phyloP scores from a whole-genome alignment of 2,329 filamentous ascomycete genomes.

The Didymosphaeria variabile region DNA sequence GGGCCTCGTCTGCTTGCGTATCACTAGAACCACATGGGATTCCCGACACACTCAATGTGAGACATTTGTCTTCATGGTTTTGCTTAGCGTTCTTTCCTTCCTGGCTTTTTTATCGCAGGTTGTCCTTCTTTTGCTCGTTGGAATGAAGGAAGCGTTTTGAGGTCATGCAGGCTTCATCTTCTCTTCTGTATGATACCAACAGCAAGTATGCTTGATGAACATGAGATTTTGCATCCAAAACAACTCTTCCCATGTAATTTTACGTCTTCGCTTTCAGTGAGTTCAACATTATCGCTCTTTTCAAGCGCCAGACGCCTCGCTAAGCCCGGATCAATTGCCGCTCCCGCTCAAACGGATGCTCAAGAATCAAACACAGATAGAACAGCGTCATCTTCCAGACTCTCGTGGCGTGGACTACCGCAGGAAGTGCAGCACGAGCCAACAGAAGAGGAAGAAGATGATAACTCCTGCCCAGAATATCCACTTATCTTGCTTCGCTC shows the following conservation, averaged over 20 bases:
- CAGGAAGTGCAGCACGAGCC: constrained; percentile 86
- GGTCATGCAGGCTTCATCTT: too few species aligned
- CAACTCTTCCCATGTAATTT: too few species aligned
- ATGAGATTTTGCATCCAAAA: too few species aligned
- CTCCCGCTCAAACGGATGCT: not conserved
- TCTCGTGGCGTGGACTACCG: constrained; percentile 47
- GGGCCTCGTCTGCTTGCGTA: not conserved
- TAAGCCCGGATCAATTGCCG: constrained; percentile 18
- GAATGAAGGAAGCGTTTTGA: too few species aligned
- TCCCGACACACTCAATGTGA: too few species aligned
- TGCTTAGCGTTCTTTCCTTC: too few species aligned
- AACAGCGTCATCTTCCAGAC: not conserved
- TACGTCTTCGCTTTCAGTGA: not conserved
- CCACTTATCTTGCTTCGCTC: constrained; percentile 96
- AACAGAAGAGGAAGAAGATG: constrained; percentile 90
- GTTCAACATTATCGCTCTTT: not conserved
- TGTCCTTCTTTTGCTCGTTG: too few species aligned
- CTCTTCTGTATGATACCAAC: too few species aligned
- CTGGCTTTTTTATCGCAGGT: too few species aligned
- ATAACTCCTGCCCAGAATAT: constrained; percentile 91
- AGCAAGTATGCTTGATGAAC: too few species aligned
- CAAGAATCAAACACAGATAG: constrained; percentile 25
- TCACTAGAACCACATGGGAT: not conserved
- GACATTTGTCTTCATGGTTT: too few species aligned
- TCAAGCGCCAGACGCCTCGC: constrained; percentile 29